Conservation (phyloP, 768 basidiomycete genomes). For the Psilocybe subaeruginosa region DNA sequence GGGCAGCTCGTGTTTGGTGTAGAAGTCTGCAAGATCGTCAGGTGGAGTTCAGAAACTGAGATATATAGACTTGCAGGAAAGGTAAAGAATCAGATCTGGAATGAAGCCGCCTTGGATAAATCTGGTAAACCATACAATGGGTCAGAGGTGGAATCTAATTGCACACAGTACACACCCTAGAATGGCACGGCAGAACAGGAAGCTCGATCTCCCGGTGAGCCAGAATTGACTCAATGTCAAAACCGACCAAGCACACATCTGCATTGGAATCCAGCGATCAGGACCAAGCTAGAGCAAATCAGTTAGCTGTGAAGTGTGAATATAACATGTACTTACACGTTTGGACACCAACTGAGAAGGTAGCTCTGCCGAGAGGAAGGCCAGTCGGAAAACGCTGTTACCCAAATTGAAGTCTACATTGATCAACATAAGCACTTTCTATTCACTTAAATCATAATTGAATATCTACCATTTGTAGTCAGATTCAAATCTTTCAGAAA, state of each 20-base stretch:
- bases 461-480: constrained; percentile 45
- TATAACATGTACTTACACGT: constrained; percentile 35
- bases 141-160: no score
- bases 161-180: constrained; percentile 34
- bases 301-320: background rate
- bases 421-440: background rate
- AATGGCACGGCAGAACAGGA: constrained; percentile 50
- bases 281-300: constrained; percentile 47
- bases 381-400: constrained; percentile 53
- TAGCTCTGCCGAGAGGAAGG: constrained; percentile 58
- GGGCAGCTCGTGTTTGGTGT: constrained; percentile 62
- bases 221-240: constrained; percentile 58
- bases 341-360: constrained; percentile 69
- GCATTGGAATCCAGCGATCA: constrained; percentile 65
- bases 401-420: constrained; percentile 54
- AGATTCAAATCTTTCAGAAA: constrained; percentile 58
- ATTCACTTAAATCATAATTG: background rate
- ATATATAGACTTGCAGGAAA: constrained; percentile 46
- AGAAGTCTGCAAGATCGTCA: constrained; percentile 44
- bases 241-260: constrained; percentile 59
- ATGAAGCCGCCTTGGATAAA: constrained; percentile 47
- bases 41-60: background rate
- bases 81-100: constrained; percentile 62
- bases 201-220: constrained; percentile 53
- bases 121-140: background rate